These are phyloP conservation scores for Datisca glomerata DNA, from an alignment of 306 rosid genomes.

Conservation along the genomic window DNA sequence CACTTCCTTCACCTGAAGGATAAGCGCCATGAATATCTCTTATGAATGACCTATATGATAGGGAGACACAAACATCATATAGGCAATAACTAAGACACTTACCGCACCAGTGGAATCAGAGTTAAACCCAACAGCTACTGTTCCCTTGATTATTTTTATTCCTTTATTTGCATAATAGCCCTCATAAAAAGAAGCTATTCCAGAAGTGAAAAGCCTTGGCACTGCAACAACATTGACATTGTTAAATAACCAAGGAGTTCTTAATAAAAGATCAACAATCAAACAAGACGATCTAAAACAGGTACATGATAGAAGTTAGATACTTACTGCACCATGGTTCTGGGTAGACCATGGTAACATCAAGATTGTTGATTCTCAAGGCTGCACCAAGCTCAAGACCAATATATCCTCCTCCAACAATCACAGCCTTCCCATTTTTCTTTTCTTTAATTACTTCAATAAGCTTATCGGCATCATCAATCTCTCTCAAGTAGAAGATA, in stretches of 20 bases:
- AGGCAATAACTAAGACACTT: constrained; percentile 5
- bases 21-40: neutral
- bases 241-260: constrained; percentile 5
- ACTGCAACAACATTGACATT: constrained; percentile 36
- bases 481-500: constrained; percentile 84
- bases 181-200: constrained; percentile 82
- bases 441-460: constrained; percentile 58
- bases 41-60: neutral
- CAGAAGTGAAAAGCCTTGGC: constrained; percentile 94
- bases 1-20: constrained; percentile 78
- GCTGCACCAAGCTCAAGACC: constrained; percentile 94
- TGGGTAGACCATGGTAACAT: constrained; percentile 89
- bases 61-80: neutral
- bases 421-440: constrained; percentile 77
- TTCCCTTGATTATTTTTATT: constrained; percentile 75
- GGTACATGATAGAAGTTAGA: constrained; percentile 1
- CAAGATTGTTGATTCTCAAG: constrained; percentile 58
- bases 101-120: constrained; percentile 78
- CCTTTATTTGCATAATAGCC: constrained; percentile 72
- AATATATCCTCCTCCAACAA: constrained; percentile 97
- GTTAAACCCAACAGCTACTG: constrained; percentile 78
- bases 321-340: constrained; percentile 99
- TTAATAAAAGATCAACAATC: neutral
- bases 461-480: constrained; percentile 82
- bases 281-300: neutral